Conservation (phyloP, 2,329 filamentous ascomycete species). For the Exophiala sp. region DNA sequence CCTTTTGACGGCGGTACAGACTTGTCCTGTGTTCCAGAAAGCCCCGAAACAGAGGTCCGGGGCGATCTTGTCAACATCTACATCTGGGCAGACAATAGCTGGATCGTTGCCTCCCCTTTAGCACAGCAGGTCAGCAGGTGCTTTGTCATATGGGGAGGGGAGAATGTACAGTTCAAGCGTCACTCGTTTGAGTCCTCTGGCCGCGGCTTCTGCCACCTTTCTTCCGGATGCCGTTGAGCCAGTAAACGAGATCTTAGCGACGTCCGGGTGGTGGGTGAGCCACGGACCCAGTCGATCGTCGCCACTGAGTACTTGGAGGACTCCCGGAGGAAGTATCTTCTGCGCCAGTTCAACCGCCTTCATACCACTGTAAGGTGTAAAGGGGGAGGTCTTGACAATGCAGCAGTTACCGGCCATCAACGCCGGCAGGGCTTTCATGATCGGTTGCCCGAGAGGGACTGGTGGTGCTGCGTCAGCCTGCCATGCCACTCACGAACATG, state of each 20-base stretch:
- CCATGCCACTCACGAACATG: not conserved
- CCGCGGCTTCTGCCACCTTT: slow-evolving; percentile 52
- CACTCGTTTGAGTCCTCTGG: slow-evolving; percentile 54
- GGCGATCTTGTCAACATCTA: slow-evolving; percentile 49
- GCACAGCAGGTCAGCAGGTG: slow-evolving; percentile 2
- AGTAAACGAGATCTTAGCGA: slow-evolving; percentile 60
- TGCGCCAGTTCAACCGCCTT: slow-evolving; percentile 57
- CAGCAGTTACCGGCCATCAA: slow-evolving; percentile 50
- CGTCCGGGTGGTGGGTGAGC: slow-evolving; percentile 53
- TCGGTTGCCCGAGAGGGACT: slow-evolving; percentile 36
- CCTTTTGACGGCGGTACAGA: slow-evolving; percentile 51
- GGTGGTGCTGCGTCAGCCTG: too few relatives aligned
- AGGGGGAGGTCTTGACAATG: slow-evolving; percentile 55
- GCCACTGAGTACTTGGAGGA: slow-evolving; percentile 56
- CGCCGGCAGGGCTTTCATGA: slow-evolving; percentile 48
- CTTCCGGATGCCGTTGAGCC: slow-evolving; percentile 57
- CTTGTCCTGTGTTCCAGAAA: slow-evolving; percentile 56
- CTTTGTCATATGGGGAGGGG: not conserved
- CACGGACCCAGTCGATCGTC: slow-evolving; percentile 56
- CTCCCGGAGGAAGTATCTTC: slow-evolving; percentile 55
- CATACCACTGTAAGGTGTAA: slow-evolving; percentile 45
- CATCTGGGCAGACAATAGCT: slow-evolving; percentile 54
- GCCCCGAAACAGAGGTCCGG: slow-evolving; percentile 30
- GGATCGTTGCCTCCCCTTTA: slow-evolving; percentile 53
- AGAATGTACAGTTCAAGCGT: slow-evolving; percentile 50